Conservation (phyloP, 768 basidiomycete species). For the Pleurotus salmoneostramineus region DNA sequence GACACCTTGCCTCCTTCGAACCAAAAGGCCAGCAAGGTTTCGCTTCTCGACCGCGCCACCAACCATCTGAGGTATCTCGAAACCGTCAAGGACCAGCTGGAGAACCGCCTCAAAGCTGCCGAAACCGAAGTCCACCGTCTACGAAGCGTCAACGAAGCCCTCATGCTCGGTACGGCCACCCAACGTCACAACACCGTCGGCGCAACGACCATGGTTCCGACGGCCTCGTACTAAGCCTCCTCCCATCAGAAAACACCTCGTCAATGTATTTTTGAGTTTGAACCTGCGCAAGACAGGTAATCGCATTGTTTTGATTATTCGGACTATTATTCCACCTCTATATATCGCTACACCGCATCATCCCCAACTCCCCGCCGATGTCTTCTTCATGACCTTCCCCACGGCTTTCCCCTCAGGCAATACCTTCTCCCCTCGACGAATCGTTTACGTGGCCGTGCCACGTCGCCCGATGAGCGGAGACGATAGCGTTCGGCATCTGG, state of each 20-base stretch:
- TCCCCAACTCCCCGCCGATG: not conserved
- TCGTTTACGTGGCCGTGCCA: constrained; percentile 6
- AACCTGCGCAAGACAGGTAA: constrained; percentile 18
- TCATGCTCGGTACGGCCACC: constrained; percentile 83
- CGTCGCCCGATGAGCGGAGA: constrained; percentile 14
- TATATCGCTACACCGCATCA: not conserved
- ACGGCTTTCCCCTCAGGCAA: not conserved
- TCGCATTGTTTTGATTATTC: constrained; percentile 10
- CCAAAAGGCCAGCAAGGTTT: constrained; percentile 93
- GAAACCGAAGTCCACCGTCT: constrained; percentile 80
- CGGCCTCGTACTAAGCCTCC: constrained; percentile 40
- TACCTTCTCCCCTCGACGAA: not conserved
- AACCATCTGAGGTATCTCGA: constrained; percentile 87
- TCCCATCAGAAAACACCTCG: constrained; percentile 23
- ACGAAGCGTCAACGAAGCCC: constrained; percentile 75
- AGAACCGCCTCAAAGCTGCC: constrained; percentile 71
- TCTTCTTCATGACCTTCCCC: constrained; percentile 6
- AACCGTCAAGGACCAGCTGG: constrained; percentile 70
- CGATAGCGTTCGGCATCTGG: constrained; percentile 9
- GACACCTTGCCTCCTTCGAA: constrained; percentile 85
- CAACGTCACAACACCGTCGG: constrained; percentile 51
- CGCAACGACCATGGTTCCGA: constrained; percentile 43
- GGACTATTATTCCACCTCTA: constrained; percentile 7
- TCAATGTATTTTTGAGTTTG: constrained; percentile 33
- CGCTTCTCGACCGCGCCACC: constrained; percentile 83